Base-by-base conservation (phyloP, 331 rosid genomes). In the Acacia concinna region DNA sequence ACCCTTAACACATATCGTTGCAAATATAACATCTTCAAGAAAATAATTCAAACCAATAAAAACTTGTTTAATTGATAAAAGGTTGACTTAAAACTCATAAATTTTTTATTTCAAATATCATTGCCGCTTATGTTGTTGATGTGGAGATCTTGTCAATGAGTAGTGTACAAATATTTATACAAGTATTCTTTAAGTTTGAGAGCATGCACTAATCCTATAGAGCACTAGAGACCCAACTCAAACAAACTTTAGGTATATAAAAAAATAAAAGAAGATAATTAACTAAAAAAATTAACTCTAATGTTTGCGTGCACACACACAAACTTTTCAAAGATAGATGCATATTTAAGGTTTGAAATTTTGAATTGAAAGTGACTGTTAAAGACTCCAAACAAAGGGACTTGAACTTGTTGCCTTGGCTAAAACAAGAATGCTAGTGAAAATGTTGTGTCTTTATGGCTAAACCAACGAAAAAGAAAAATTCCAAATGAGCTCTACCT, bases 341-440 rank as follows among this genome's bases (percentile, higher is more conserved):
- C n/a, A 54, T 54, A 54, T 54, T 8, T 7, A 9, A 21, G 9
- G 28, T n/a, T 54, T 54, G 62, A 54, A 54, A 54, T 5, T n/a
- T 8, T 21, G 30, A 54, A 21, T 54, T 54, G 62, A 54, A 20
- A n/a, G 62, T 54, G 62, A 54, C 62, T 1, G 30, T 54, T 54
- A 21, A 78, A 78, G 67, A 81, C 76, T 85, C 83, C 88, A 68
- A 57, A 57, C 83, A 78, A 73, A 73, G 5, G 78, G 81, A 81
- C 80, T 73, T 73, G 21, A 68, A 60, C 15, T 5, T 54, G 43
- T 35, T 81, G 79, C 37, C 72, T 78, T 74, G 76, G 73, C 81
- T 78, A 70, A 78, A 85, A 81, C 28, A 82, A 81, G 84, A 75
- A 85, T 78, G 77, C 46, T 34, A 78, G 69, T 76, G 82, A 82